phyloP scores from a whole-genome alignment of 2,329 filamentous ascomycete species.

The Xylaria sp. region DNA sequence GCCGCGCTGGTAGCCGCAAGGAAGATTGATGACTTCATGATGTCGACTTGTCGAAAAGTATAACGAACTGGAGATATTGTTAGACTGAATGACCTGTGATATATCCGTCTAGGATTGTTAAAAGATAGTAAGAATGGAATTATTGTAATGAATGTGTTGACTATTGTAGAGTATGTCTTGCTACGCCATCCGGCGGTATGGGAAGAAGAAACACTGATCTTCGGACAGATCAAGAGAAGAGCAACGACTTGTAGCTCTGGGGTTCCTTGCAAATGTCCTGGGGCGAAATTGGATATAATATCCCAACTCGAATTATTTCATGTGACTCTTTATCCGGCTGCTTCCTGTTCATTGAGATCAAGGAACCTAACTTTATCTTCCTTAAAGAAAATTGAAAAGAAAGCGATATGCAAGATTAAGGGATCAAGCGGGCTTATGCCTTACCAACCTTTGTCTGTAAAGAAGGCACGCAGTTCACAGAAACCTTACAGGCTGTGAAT shows the following conservation, averaged over 20 bases:
- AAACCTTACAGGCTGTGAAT: conserved; percentile 36
- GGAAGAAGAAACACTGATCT: not conserved
- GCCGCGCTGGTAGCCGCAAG: conserved; percentile 51
- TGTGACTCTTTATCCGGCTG: conserved; percentile 21
- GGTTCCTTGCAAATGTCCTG: conserved; percentile 16
- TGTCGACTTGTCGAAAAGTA: conserved; percentile 40
- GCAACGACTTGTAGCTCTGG: conserved; percentile 21
- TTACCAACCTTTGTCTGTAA: conserved; percentile 36
- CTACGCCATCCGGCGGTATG: conserved; percentile 1
- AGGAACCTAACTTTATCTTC: conserved; percentile 7
- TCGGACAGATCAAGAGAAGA: not conserved
- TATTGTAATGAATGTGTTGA: conserved; percentile 32
- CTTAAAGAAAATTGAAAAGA: conserved; percentile 2
- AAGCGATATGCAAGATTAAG: conserved; percentile 10
- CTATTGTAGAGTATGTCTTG: conserved; percentile 22
- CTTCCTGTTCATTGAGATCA: conserved; percentile 10
- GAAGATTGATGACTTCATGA: conserved; percentile 55
- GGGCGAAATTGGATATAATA: conserved; percentile 11
- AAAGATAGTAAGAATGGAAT: conserved; percentile 30
- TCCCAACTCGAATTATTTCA: not conserved
- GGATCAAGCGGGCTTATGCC: not conserved
- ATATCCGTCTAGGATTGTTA: not conserved
- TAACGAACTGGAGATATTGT: conserved; percentile 33
- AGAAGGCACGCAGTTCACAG: conserved; percentile 17
- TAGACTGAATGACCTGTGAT: conserved; percentile 14